A percentile compares a stretch with the other conserved stretches of the same genome.
Conservation (phyloP, 1,284 basidiomycete species). For the Fomitopsis schrenkii region DNA sequence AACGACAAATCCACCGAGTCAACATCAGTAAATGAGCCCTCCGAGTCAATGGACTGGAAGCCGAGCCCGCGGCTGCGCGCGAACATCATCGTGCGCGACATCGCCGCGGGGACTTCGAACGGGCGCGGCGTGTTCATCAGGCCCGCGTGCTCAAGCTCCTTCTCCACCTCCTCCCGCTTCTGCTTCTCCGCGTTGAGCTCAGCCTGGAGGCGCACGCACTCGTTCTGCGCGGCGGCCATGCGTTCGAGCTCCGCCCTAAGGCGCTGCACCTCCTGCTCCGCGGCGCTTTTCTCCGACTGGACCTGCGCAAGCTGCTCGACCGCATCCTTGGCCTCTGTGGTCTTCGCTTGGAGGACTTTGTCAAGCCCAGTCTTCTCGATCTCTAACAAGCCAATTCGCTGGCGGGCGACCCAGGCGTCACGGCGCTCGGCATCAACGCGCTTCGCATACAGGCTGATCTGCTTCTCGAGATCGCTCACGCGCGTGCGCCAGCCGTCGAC, state of each 20-base stretch:
- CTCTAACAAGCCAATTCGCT: conserved; percentile 58
- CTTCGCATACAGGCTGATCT: conserved; percentile 50
- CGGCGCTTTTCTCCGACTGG: conserved; percentile 27
- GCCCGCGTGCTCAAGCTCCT: conserved; percentile 39
- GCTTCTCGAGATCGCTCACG: conserved; percentile 64
- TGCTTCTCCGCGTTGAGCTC: conserved; percentile 35
- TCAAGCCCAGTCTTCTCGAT: conserved; percentile 56
- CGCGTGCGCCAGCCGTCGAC: conserved; percentile 72
- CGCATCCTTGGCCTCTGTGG: conserved; percentile 28
- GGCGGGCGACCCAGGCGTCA: conserved; percentile 73
- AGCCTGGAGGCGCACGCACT: conserved; percentile 29
- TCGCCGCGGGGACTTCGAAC: conserved; percentile 26
- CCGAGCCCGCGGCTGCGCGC: conserved; percentile 39
- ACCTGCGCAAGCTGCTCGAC: conserved; percentile 30
- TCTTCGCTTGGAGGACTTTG: conserved; percentile 42
- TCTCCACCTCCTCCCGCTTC: conserved; percentile 37
- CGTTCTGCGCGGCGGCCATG: conserved; percentile 26
- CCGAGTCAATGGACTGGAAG: conserved; percentile 62
- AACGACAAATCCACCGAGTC: conserved; percentile 47
- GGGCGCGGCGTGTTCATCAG: conserved; percentile 40
- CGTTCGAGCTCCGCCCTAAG: conserved; percentile 31
- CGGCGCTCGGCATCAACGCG: conserved; percentile 67
- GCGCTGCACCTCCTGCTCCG: conserved; percentile 24
- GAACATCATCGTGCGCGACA: conserved; percentile 22
- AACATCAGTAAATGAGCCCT: conserved; percentile 58